Evolutionary conservation across 1,284 basidiomycete species (phyloP), one percentile per base, ranked within the genome.

Genomic region (Boletus mariae): DNA sequence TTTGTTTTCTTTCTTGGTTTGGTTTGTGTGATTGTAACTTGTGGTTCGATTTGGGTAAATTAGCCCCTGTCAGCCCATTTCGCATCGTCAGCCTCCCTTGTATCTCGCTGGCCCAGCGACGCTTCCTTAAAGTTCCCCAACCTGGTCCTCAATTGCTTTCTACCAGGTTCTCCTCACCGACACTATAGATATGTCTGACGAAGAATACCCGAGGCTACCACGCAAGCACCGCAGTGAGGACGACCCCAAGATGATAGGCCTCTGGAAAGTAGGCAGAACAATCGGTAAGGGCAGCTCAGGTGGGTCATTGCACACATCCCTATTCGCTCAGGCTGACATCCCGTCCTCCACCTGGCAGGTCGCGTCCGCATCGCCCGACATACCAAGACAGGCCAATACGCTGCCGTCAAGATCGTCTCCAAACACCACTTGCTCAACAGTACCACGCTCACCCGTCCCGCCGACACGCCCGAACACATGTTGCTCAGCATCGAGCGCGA

Each of bases 391-490:
- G 90, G 90, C 12, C 85, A 96, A 72, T 88, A 89, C 65, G 94
- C 96, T 28, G 97, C 96, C 3, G 85, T 99, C 71, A 99, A 99
- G 77, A 98, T 99, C 61, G 89, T 99, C 31, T 91, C 94, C 35
- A 96, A 96, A 71, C 83, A 83, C 57, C 75, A 87, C 57, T 73
- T 92, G 47, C 80, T 86, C 69, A 65, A 66, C 47, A 89, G 88
- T 51, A 75, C 92, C 60, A 79, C 82, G 57, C n/a, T 52, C 51
- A 8, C 45, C 2, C 82, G 85, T 58, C 81, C 88, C 12, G 81
- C 78, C 25, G 85, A 84, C 60, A 83, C 84, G 56, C 76, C 80
- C 7, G 84, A 84, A 57, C 82, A 80, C 57, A 80, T 80, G 56
- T 79, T 90, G 56, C 81, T 92, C 45, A 87, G 88, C 44, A 88